Conservation (phyloP, 352 stramenopile species). For the Pythium myriotylum region DNA sequence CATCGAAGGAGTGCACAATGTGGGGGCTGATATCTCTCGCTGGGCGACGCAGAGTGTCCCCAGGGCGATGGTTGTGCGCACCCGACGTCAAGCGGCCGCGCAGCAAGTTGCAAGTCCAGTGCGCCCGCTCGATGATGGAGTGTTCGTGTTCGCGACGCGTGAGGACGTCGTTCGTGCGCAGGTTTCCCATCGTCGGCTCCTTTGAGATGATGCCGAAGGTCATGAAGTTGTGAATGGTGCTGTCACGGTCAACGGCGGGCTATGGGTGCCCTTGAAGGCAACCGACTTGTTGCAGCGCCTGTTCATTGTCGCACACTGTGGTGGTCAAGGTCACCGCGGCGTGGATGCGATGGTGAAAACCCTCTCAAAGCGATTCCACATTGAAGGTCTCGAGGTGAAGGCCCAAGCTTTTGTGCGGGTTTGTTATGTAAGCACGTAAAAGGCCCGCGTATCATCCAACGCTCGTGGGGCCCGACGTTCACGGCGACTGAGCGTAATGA, state of each 20-base stretch:
- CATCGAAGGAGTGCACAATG: slow-evolving; percentile 24
- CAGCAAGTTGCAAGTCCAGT: too few relatives aligned
- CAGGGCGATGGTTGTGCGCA: too few relatives aligned
- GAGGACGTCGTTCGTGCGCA: not conserved
- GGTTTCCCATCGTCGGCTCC: slow-evolving; percentile 1
- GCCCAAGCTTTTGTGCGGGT: slow-evolving; percentile 12
- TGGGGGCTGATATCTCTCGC: slow-evolving; percentile 15
- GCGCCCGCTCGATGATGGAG: not conserved
- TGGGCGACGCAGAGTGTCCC: too few relatives aligned
- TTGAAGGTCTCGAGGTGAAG: not conserved
- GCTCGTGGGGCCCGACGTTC: slow-evolving; percentile 12
- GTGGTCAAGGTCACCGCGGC: too few relatives aligned
- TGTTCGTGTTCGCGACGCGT: not conserved
- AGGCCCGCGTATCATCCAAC: slow-evolving; percentile 17
- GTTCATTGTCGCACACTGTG: too few relatives aligned
- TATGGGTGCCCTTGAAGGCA: too few relatives aligned
- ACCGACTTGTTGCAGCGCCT: too few relatives aligned
- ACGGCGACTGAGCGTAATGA: slow-evolving; percentile 27
- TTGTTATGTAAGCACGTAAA: slow-evolving; percentile 31
- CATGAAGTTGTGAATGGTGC: too few relatives aligned
- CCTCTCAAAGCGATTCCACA: not conserved
- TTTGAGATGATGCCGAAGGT: too few relatives aligned
- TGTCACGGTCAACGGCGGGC: too few relatives aligned
- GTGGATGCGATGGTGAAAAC: too few relatives aligned
- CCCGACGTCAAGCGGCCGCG: too few relatives aligned